A percentile compares a stretch with the other conserved stretches of the same genome.
Evolutionary conservation across 1,284 basidiomycete genomes (phyloP).

Genomic region (Cutaneotrichosporon sp.): DNA sequence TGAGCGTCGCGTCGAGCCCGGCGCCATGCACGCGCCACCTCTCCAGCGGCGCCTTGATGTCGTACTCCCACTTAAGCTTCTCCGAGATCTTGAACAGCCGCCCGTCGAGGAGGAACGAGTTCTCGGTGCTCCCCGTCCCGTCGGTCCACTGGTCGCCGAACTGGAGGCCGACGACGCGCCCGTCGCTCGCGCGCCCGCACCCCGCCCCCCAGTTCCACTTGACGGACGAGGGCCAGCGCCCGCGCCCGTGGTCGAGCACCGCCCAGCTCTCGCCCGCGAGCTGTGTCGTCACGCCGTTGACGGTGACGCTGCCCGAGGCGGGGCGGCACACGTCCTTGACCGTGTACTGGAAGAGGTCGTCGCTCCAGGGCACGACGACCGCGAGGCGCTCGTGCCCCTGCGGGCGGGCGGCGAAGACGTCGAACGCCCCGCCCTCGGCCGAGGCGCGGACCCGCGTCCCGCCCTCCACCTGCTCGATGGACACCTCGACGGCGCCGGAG

Average conservation of each 20-base stretch:
- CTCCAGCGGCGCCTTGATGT: slow-evolving; percentile 12
- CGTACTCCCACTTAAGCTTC: slow-evolving; percentile 19
- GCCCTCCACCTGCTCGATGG: slow-evolving; percentile 12
- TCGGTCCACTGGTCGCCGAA: slow-evolving; percentile 22
- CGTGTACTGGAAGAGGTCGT: slow-evolving; percentile 23
- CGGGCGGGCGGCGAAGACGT: slow-evolving; percentile 16
- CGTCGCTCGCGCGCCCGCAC: slow-evolving; percentile 2
- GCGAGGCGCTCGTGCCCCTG: slow-evolving; percentile 19
- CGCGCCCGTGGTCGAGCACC: slow-evolving; percentile 19
- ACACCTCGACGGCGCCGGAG: slow-evolving; percentile 4
- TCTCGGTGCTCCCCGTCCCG: slow-evolving; percentile 23
- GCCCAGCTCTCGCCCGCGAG: slow-evolving; percentile 20
- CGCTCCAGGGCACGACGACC: slow-evolving; percentile 23
- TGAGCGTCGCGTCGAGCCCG: slow-evolving; percentile 19
- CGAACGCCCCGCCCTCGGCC: slow-evolving; percentile 12
- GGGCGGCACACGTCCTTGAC: slow-evolving; percentile 24
- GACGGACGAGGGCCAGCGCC: slow-evolving; percentile 14
- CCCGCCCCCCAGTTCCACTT: slow-evolving; percentile 25
- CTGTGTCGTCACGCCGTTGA: background rate
- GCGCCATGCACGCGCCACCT: slow-evolving; percentile 18
- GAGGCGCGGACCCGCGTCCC: slow-evolving; percentile 19
- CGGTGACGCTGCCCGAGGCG: slow-evolving; percentile 10
- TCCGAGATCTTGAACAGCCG: slow-evolving; percentile 19
- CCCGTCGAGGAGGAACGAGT: slow-evolving; percentile 13
- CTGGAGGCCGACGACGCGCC: slow-evolving; percentile 20